Percentiles rank a stretch among this genome's conserved stretches.
Conservation (phyloP, 176 grass and related monocot species). For the Puya raimondii region DNA sequence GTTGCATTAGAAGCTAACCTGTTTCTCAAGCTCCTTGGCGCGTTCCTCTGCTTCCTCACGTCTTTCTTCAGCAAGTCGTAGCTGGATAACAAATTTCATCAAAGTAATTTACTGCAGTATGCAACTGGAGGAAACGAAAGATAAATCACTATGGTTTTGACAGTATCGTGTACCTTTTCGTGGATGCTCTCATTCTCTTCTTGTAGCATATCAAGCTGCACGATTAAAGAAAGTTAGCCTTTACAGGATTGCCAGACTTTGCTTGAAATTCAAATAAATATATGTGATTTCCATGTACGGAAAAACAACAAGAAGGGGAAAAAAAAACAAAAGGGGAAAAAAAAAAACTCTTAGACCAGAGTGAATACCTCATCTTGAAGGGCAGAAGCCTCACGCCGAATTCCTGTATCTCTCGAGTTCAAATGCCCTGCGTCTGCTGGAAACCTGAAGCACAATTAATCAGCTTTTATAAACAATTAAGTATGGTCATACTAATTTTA, state of each 20-base stretch:
- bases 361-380: background rate
- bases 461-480: background rate
- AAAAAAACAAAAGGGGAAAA: background rate
- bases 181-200: background rate
- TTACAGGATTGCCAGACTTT: background rate
- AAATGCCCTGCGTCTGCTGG: constrained; percentile 27
- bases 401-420: constrained; percentile 40
- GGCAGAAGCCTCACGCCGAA: constrained; percentile 5
- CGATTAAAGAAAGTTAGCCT: background rate
- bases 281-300: background rate
- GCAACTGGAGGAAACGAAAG: background rate
- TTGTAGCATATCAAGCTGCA: constrained; percentile 7
- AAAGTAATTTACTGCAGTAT: background rate
- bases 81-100: constrained; percentile 39
- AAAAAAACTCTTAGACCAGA: background rate
- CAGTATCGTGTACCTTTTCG: background rate
- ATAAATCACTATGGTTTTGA: no score
- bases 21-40: constrained; percentile 95
- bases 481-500: background rate
- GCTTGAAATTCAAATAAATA: background rate
- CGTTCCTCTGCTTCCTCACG: constrained; percentile 80
- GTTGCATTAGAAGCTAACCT: constrained; percentile 33
- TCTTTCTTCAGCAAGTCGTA: constrained; percentile 92
- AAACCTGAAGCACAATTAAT: constrained; percentile 16
- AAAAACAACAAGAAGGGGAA: background rate